A percentile compares a stretch with the other conserved stretches of the same genome.
These are phyloP conservation scores for Lindgomyces ingoldianus DNA, from an alignment of 495 filamentous ascomycete genomes.

Conservation along the genomic window DNA sequence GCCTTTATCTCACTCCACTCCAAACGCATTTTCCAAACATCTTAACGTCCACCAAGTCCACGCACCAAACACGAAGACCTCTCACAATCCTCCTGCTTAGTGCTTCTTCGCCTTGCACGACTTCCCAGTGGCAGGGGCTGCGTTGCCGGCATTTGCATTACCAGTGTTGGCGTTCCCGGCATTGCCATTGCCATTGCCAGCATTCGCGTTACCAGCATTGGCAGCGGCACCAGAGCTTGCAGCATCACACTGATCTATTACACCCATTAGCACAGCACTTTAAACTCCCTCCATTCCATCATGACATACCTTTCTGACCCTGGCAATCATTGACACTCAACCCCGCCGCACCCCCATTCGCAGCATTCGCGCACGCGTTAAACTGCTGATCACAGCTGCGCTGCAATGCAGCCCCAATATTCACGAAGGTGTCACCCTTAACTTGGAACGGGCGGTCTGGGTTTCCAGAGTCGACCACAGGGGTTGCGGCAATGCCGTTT, in stretches of 20 bases:
- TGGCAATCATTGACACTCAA: slow-evolving; percentile 28
- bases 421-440: slow-evolving; percentile 38
- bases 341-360: slow-evolving; percentile 26
- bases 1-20: background rate
- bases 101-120: background rate
- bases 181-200: background rate
- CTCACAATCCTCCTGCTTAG: background rate
- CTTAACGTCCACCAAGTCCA: too few relatives aligned
- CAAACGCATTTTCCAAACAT: background rate
- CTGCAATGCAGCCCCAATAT: slow-evolving; percentile 33
- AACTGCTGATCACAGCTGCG: slow-evolving; percentile 39
- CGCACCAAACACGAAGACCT: too few relatives aligned
- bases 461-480: slow-evolving; percentile 31
- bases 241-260: slow-evolving; percentile 22
- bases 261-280: background rate
- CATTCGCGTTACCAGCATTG: background rate
- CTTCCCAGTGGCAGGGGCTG: background rate
- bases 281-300: background rate
- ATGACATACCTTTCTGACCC: slow-evolving; percentile 26
- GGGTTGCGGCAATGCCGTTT: slow-evolving; percentile 32
- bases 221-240: background rate
- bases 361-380: slow-evolving; percentile 36
- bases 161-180: background rate
- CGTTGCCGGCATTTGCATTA: background rate
- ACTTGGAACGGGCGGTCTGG: slow-evolving; percentile 33